These are phyloP conservation scores for Boeremia lycopersici DNA, from an alignment of 2,329 filamentous ascomycete species.

Conservation along the genomic window DNA sequence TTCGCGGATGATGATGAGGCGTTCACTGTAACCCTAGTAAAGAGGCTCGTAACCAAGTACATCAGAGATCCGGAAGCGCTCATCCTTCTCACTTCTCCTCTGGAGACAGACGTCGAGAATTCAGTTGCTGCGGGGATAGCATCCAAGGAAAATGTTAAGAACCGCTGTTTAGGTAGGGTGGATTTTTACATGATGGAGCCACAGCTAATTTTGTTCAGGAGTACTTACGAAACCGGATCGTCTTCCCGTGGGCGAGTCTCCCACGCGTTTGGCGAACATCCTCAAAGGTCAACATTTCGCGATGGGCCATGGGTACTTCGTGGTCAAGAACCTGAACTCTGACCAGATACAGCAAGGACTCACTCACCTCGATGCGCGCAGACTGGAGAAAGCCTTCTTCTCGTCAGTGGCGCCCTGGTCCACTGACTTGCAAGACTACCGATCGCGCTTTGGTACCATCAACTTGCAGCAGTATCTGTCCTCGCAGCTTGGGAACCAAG, in stretches of 20 bases:
- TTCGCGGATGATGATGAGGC: conserved; percentile 57
- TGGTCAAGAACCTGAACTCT: conserved; percentile 68
- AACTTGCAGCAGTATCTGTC: conserved; percentile 59
- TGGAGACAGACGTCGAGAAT: conserved; percentile 79
- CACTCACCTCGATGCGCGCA: conserved; percentile 55
- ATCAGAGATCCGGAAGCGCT: conserved; percentile 72
- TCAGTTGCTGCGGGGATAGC: conserved; percentile 71
- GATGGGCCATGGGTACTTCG: conserved; percentile 78
- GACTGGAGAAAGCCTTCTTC: conserved; percentile 60
- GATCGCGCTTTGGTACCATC: conserved; percentile 58
- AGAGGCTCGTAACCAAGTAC: conserved; percentile 72
- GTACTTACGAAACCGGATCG: conserved; percentile 88
- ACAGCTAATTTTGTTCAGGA: conserved; percentile 55
- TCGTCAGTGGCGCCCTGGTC: conserved; percentile 52
- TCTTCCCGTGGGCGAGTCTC: conserved; percentile 58
- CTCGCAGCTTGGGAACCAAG: conserved; percentile 55
- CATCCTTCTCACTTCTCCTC: conserved; percentile 76
- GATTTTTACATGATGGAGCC: accelerated
- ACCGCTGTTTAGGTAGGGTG: conserved; percentile 47
- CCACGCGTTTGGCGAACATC: conserved; percentile 65
- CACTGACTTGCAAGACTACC: conserved; percentile 46
- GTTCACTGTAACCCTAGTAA: conserved; percentile 72
- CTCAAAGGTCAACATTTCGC: conserved; percentile 66
- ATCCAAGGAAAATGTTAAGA: conserved; percentile 47
- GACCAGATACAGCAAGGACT: conserved; percentile 54